Evolutionary conservation across 1,284 basidiomycete genomes (phyloP).

Genomic region (Heterobasidion parviporum): DNA sequence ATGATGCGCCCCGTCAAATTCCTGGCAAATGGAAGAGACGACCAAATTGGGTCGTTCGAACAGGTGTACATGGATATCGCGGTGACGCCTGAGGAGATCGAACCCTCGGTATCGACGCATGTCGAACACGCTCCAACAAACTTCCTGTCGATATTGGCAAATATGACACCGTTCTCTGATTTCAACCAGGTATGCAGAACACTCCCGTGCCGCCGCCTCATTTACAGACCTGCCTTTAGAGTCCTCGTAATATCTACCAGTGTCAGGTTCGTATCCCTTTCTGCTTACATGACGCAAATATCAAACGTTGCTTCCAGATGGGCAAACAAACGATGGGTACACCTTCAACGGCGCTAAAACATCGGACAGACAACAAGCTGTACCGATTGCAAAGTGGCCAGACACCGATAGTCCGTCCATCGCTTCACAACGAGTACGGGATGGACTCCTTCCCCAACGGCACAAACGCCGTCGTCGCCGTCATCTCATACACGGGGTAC

Average conservation of each 20-base stretch:
- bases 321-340: conserved; percentile 99
- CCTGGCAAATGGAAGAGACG: conserved; percentile 77
- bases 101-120: conserved; percentile 77
- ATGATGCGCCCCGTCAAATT: conserved; percentile 99
- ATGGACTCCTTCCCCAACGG: conserved; percentile 99
- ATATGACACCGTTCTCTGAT: conserved; percentile 84
- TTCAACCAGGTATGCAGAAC: conserved; percentile 76
- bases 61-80: conserved; percentile 99
- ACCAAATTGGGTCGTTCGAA: conserved; percentile 95
- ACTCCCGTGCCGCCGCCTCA: conserved; percentile 1
- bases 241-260: conserved; percentile 82
- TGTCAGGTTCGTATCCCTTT: conserved; percentile 52
- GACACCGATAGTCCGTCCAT: conserved; percentile 90
- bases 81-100: conserved; percentile 84
- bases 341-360: conserved; percentile 83
- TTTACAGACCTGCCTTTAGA: conserved; percentile 32
- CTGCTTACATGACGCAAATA: background rate
- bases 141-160: conserved; percentile 84
- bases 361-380: conserved; percentile 97
- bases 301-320: conserved; percentile 57
- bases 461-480: conserved; percentile 96
- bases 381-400: conserved; percentile 96
- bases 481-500: conserved; percentile 99
- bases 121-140: conserved; percentile 94
- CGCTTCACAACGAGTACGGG: conserved; percentile 90